Base-by-base conservation (phyloP, 768 basidiomycete species). In the Holtermannia corniformis region DNA sequence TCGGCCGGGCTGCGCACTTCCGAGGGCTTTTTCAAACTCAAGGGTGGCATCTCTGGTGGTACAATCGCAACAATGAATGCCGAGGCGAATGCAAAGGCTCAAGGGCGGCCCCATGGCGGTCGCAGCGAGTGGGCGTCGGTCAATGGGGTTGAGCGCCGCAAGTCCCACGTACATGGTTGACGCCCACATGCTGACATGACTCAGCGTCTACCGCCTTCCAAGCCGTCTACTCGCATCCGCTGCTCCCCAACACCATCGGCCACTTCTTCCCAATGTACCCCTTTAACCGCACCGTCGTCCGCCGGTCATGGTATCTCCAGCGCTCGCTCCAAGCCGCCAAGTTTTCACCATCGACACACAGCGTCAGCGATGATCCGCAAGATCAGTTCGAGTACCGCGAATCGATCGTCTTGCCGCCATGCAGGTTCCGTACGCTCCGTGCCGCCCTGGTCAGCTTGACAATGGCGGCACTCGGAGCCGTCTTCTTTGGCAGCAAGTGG, bases 1-100 rank as follows among this genome's bases (percentile, higher is more conserved):
- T 41, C 81, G n/a, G 81, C 78, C 5, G 66, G 75, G 1, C 87
- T 86, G 2, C 76, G 78, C 2, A 79, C 81, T 0, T 80, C 80
- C 3, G 50, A 57, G 19, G 55, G 62, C 0, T 66, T 64, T 13
- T 80, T 79, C 58, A 57, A 61, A 0, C 4, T 80, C 5, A 63
- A 65, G 4, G 80, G 79, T 10, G 78, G 78, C 3, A 44, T 83
- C 0, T 84, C 83, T 0, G 83, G 83, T 7, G 87, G 87, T 0
- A 82, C 85, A 2, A 52, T 84, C 1, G 73, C 58, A 3, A 68
- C 65, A 3, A 45, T 72, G 21, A 58, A 77, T 11, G 64, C 76
- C n/a, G 41, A 66, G 13, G 55, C 70, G 14, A 67, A 71, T 47
- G 50, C 65, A 7, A 37, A 16, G 32, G 10, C 7, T 7, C 16